phyloP scores from a whole-genome alignment of 2,329 filamentous ascomycete genomes.

The Trichophyton benhamiae region DNA sequence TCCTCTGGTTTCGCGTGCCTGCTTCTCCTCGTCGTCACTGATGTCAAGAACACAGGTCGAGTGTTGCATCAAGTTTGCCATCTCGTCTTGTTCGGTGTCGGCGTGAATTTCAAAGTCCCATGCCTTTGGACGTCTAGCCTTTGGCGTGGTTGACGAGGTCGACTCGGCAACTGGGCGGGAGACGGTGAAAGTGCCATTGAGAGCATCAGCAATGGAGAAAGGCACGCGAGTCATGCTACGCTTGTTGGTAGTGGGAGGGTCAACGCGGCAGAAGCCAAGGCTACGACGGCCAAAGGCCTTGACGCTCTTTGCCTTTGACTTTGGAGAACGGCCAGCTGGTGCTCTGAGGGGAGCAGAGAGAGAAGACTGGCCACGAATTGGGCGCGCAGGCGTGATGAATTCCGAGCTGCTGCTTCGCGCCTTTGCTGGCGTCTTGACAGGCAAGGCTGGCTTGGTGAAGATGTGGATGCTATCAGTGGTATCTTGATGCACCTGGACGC shows the following conservation, averaged over 20 bases:
- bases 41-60: constrained; percentile 78
- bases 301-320: constrained; percentile 48
- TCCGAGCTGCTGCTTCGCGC: background rate
- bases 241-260: constrained; percentile 48
- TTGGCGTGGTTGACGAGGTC: constrained; percentile 41
- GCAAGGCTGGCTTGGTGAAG: constrained; percentile 11
- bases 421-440: background rate
- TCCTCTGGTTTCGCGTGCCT: constrained; percentile 49
- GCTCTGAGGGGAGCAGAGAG: constrained; percentile 47
- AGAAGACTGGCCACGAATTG: constrained; percentile 27
- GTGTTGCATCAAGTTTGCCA: constrained; percentile 87
- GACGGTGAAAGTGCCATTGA: constrained; percentile 56
- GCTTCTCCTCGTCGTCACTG: constrained; percentile 64
- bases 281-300: constrained; percentile 58
- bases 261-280: constrained; percentile 54
- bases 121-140: constrained; percentile 37
- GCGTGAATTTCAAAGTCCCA: constrained; percentile 96
- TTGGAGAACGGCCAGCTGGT: constrained; percentile 72
- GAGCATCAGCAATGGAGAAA: constrained; percentile 74
- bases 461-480: background rate
- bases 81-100: constrained; percentile 78
- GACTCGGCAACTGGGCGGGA: constrained; percentile 18
- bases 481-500: background rate
- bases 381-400: constrained; percentile 11
- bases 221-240: constrained; percentile 44